These are phyloP conservation scores for Cyberlindnera mrakii DNA, from an alignment of 805 yeast species.

Conservation along the genomic window DNA sequence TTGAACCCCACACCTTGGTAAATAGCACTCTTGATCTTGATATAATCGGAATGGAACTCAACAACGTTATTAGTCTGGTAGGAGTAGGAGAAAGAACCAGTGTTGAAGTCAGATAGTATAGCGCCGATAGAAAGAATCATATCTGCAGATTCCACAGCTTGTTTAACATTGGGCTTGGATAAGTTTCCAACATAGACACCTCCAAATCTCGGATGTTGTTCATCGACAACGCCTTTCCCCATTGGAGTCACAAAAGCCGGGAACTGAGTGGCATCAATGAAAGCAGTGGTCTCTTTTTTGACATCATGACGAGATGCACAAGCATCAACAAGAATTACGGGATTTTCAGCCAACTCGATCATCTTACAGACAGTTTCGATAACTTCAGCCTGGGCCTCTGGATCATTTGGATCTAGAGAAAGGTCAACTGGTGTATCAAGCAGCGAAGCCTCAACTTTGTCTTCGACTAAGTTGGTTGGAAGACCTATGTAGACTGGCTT, in stretches of 20 bases:
- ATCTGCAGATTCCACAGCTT: slow-evolving; percentile 66
- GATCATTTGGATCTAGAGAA: slow-evolving; percentile 47
- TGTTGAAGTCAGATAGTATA: slow-evolving; percentile 77
- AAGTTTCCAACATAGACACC: slow-evolving; percentile 80
- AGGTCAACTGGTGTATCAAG: slow-evolving; percentile 62
- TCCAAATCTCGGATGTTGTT: slow-evolving; percentile 61
- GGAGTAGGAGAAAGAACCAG: slow-evolving; percentile 75
- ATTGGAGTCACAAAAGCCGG: slow-evolving; percentile 81
- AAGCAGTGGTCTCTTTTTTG: slow-evolving; percentile 47
- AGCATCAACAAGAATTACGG: slow-evolving; percentile 75
- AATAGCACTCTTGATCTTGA: slow-evolving; percentile 58
- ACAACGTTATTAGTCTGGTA: slow-evolving; percentile 54
- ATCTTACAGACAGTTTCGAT: slow-evolving; percentile 42
- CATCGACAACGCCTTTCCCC: slow-evolving; percentile 79
- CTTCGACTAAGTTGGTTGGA: slow-evolving; percentile 73
- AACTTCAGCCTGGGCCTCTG: slow-evolving; percentile 56
- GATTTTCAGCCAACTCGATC: slow-evolving; percentile 53
- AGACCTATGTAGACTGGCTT: slow-evolving; percentile 76
- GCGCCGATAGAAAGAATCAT: slow-evolving; percentile 75
- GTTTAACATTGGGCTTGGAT: slow-evolving; percentile 62
- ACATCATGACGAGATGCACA: slow-evolving; percentile 75
- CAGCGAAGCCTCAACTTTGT: slow-evolving; percentile 44
- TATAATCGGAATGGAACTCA: slow-evolving; percentile 41
- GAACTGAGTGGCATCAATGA: slow-evolving; percentile 63
- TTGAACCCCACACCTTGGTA: slow-evolving; percentile 69